Conservation (phyloP, 1,139 yeast species). For the Chernovozyma aurita region DNA sequence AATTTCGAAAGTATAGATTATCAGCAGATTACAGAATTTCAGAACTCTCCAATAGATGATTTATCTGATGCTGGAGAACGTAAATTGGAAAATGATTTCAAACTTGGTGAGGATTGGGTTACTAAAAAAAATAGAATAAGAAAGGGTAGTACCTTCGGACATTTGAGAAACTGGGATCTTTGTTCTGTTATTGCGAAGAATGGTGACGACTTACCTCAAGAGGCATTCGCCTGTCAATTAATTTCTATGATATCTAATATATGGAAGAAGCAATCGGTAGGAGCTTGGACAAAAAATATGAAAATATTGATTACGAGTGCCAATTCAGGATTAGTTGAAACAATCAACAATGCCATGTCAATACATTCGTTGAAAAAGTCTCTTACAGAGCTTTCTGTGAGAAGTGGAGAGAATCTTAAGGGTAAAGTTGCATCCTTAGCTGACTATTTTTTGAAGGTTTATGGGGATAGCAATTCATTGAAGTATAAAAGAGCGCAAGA, state of each 20-base stretch:
- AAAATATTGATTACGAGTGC: constrained; percentile 87
- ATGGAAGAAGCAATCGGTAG: constrained; percentile 66
- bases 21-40: constrained; percentile 36
- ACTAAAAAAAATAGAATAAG: constrained; percentile 76
- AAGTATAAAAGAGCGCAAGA: constrained; percentile 70
- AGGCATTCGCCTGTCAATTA: constrained; percentile 94
- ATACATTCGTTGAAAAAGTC: constrained; percentile 93
- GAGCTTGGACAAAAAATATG: constrained; percentile 91
- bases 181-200: constrained; percentile 94
- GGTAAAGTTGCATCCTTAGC: constrained; percentile 66
- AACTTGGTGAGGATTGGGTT: constrained; percentile 92
- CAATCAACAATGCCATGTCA: constrained; percentile 89
- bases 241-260: constrained; percentile 80
- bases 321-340: constrained; percentile 87
- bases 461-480: constrained; percentile 54
- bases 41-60: constrained; percentile 40
- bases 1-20: constrained; percentile 44
- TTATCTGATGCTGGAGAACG: constrained; percentile 75
- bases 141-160: constrained; percentile 74
- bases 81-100: constrained; percentile 84
- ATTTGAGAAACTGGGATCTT: constrained; percentile 85
- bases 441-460: constrained; percentile 73
- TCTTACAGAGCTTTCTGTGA: constrained; percentile 67
- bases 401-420: constrained; percentile 59
- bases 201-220: constrained; percentile 93